These are phyloP conservation scores for Batrachochytrium dendrobatidis DNA, from an alignment of 371 early-diverging fungal species.

Conservation along the genomic window DNA sequence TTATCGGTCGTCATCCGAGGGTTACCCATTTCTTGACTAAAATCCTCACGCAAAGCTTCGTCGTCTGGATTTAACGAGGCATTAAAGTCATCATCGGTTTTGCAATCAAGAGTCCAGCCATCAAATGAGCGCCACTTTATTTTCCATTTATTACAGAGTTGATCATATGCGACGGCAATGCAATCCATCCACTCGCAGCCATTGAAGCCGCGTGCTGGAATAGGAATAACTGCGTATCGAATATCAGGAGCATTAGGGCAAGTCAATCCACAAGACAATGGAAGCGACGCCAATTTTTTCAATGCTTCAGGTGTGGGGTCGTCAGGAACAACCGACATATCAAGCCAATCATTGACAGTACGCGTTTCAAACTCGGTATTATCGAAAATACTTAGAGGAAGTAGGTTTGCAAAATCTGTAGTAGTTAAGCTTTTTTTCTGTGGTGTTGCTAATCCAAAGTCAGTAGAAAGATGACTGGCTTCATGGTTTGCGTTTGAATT, in stretches of 20 bases:
- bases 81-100: constrained; percentile 9
- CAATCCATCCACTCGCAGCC: constrained; percentile 35
- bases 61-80: constrained; percentile 12
- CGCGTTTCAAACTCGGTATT: constrained; percentile 42
- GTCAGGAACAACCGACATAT: constrained; percentile 15
- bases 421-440: neutral
- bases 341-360: constrained; percentile 40
- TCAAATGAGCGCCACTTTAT: constrained; percentile 24
- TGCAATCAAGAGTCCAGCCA: constrained; percentile 1
- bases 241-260: neutral
- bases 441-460: neutral
- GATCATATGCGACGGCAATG: constrained; percentile 34
- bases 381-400: constrained; percentile 43
- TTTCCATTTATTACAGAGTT: constrained; percentile 27
- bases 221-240: constrained; percentile 29
- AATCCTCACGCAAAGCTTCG: constrained; percentile 9
- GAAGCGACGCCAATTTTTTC: neutral
- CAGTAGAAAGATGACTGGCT: too few species aligned
- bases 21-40: constrained; percentile 5
- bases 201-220: constrained; percentile 36
- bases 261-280: neutral
- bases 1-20: constrained; percentile 13
- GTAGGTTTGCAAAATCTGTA: constrained; percentile 12
- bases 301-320: neutral
- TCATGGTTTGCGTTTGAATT: too few species aligned